Percentiles rank a stretch among this genome's conserved stretches.
Evolutionary conservation across 306 rosid genomes (phyloP).

Genomic region (Echinosophora koreensis): DNA sequence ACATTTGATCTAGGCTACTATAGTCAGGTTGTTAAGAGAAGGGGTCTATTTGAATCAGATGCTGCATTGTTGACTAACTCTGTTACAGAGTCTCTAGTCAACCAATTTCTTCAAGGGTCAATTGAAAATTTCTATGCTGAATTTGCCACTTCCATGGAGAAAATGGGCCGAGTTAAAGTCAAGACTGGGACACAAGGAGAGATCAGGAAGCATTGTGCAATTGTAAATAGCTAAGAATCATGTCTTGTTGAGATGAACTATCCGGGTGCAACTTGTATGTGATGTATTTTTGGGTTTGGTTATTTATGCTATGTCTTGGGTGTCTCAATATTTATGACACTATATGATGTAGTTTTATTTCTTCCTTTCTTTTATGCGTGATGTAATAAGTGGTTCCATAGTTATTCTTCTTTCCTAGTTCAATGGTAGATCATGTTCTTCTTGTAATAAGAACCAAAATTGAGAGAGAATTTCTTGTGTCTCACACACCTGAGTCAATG

Average conservation of each 20-base stretch:
- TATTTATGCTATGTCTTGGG: no score
- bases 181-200: slow-evolving; percentile 85
- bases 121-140: slow-evolving; percentile 60
- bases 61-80: slow-evolving; percentile 69
- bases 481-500: slow-evolving; percentile 2
- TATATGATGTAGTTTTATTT: no score
- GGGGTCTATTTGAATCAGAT: slow-evolving; percentile 85
- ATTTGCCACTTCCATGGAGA: slow-evolving; percentile 75
- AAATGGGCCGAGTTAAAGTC: slow-evolving; percentile 71
- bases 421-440: slow-evolving; percentile 42
- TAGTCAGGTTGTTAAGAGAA: slow-evolving; percentile 62
- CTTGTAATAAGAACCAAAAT: slow-evolving; percentile 43
- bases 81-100: slow-evolving; percentile 56
- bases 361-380: background rate
- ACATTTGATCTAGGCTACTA: slow-evolving; percentile 88
- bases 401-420: slow-evolving; percentile 27
- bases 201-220: slow-evolving; percentile 82
- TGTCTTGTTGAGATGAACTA: background rate
- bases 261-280: background rate
- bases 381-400: background rate
- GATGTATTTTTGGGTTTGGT: background rate
- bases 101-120: slow-evolving; percentile 64
- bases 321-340: no score
- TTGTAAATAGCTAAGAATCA: slow-evolving; percentile 61
- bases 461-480: slow-evolving; percentile 1